Percentiles rank a stretch among this genome's conserved stretches.
Conservation (phyloP, 164 flowering plant species). For the Macadamia integrifolia region DNA sequence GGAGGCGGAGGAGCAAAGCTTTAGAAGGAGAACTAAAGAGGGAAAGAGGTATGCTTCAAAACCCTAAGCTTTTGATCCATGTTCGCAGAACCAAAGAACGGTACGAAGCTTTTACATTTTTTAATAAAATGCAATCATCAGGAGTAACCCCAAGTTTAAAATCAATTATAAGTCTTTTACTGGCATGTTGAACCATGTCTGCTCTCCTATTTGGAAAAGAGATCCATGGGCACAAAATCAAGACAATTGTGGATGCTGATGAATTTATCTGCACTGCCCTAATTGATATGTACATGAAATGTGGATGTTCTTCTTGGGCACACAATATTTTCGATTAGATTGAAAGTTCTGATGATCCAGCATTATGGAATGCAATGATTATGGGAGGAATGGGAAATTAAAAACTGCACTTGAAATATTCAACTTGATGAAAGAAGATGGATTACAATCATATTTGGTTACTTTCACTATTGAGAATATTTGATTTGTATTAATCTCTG, state of each 20-base stretch:
- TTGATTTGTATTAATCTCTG: no score
- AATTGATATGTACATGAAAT: constrained; percentile 77
- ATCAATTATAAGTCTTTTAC: constrained; percentile 46
- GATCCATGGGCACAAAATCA: constrained; percentile 51
- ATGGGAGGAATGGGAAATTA: constrained; percentile 60
- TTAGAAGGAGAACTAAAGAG: no score
- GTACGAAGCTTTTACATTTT: constrained; percentile 42
- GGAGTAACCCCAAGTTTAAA: constrained; percentile 35
- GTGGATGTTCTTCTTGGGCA: constrained; percentile 43
- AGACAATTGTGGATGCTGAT: constrained; percentile 32
- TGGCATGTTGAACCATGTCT: constrained; percentile 25
- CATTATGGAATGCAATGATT: constrained; percentile 83
- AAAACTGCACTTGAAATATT: constrained; percentile 55
- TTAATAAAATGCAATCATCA: constrained; percentile 49
- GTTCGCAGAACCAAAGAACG: constrained; percentile 38
- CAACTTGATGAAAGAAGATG: constrained; percentile 35
- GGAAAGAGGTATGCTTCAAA: no score
- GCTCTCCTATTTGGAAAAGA: constrained; percentile 41
- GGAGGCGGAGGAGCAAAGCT: no score
- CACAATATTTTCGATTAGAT: constrained; percentile 38
- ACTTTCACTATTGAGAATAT: constrained; percentile 28
- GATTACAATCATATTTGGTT: constrained; percentile 42
- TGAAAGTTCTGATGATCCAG: constrained; percentile 40
- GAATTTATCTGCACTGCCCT: constrained; percentile 55
- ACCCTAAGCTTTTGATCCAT: no score